These are phyloP conservation scores for Russula ochroleuca DNA, from an alignment of 768 basidiomycete genomes.

Conservation along the genomic window DNA sequence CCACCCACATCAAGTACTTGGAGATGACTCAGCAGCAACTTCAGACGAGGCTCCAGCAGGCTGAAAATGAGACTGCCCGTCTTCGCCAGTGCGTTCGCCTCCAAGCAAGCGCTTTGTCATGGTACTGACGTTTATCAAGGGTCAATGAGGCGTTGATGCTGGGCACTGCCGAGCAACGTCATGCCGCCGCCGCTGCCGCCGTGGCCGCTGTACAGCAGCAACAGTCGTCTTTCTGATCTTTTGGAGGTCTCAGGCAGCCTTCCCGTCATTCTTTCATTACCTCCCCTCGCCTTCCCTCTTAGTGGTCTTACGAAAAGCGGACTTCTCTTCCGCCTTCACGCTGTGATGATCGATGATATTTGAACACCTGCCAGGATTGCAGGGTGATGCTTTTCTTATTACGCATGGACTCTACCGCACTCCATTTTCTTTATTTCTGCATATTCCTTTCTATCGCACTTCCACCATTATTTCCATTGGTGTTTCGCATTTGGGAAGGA, in stretches of 20 bases:
- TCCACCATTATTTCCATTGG: constrained; percentile 13
- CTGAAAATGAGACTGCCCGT: constrained; percentile 75
- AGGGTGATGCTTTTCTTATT: constrained; percentile 26
- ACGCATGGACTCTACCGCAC: constrained; percentile 27
- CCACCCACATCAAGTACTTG: constrained; percentile 81
- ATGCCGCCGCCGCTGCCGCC: constrained; percentile 54
- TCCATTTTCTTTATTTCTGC: constrained; percentile 23
- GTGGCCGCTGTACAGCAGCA: constrained; percentile 48
- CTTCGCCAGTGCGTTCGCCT: constrained; percentile 52
- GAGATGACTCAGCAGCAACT: constrained; percentile 74
- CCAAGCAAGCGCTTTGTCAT: neutral
- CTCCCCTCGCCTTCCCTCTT: neutral
- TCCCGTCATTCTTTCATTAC: neutral
- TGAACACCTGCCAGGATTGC: constrained; percentile 28
- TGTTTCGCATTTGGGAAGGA: constrained; percentile 21
- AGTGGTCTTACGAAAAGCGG: constrained; percentile 30
- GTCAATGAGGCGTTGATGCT: constrained; percentile 90
- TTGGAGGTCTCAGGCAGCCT: constrained; percentile 6
- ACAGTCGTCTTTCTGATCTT: constrained; percentile 44
- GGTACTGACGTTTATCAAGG: constrained; percentile 33
- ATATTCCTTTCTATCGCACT: constrained; percentile 12
- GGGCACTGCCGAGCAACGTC: constrained; percentile 70
- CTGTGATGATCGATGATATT: constrained; percentile 29
- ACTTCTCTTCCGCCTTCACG: constrained; percentile 19
- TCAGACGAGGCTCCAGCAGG: constrained; percentile 70